Evolutionary conservation across 495 filamentous ascomycete genomes (phyloP).

Genomic region (Hamigera avellanea): DNA sequence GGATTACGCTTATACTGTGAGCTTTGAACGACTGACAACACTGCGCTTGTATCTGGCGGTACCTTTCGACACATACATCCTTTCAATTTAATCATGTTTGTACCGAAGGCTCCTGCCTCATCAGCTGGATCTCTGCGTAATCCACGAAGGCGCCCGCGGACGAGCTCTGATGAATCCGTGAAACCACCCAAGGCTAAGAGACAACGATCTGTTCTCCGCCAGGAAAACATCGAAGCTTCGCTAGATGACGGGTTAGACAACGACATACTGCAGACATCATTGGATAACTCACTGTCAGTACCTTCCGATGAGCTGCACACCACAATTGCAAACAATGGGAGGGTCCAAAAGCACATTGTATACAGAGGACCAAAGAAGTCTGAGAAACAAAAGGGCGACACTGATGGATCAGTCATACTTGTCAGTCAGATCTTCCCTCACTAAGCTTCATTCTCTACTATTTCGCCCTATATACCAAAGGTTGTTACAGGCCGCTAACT

Average conservation of each 20-base stretch:
- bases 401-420: conserved; percentile 50
- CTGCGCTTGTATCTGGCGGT: no score
- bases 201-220: conserved; percentile 49
- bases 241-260: conserved; percentile 8
- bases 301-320: conserved; percentile 3
- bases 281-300: conserved; percentile 5
- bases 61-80: no score
- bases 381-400: conserved; percentile 33
- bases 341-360: conserved; percentile 37
- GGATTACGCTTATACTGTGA: no score
- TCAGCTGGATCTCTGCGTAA: conserved; percentile 40
- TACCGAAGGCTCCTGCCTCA: conserved; percentile 36
- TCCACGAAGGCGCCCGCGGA: conserved; percentile 56
- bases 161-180: conserved; percentile 50
- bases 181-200: conserved; percentile 61
- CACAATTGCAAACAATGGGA: conserved; percentile 3
- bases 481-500: conserved; percentile 8
- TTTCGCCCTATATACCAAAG: conserved; percentile 1
- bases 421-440: conserved; percentile 30
- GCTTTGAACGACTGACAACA: no score
- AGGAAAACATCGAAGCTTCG: conserved; percentile 36
- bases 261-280: conserved; percentile 10
- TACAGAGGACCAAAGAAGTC: conserved; percentile 47
- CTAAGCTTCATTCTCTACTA: conserved; percentile 1
- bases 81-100: conserved; percentile 43